These are phyloP conservation scores for Candida incommunis DNA, from an alignment of 805 yeast genomes.

Conservation along the genomic window DNA sequence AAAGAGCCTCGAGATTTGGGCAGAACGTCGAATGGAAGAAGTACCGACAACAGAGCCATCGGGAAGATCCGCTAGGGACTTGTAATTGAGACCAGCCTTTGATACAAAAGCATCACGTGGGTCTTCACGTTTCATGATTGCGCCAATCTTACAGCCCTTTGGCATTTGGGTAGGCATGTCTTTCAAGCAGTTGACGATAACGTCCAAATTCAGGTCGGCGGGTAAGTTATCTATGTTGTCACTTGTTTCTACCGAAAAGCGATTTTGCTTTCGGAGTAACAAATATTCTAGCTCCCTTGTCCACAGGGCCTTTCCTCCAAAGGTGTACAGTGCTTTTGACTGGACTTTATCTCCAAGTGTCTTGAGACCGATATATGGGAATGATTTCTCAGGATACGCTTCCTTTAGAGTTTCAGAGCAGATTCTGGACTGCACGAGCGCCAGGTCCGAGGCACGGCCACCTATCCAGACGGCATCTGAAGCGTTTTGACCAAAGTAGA, in stretches of 20 bases:
- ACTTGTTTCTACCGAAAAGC: background rate
- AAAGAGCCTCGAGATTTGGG: constrained; percentile 67
- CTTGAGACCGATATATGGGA: constrained; percentile 64
- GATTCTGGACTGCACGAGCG: constrained; percentile 71
- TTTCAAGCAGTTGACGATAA: constrained; percentile 87
- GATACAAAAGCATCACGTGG: constrained; percentile 87
- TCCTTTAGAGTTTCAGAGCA: constrained; percentile 47
- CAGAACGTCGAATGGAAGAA: constrained; percentile 84
- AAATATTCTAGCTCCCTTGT: constrained; percentile 85
- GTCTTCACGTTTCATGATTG: constrained; percentile 75
- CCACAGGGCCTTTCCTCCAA: constrained; percentile 96
- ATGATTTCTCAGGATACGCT: constrained; percentile 48
- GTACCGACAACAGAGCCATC: constrained; percentile 84
- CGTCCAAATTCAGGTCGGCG: constrained; percentile 60
- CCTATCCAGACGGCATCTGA: constrained; percentile 37
- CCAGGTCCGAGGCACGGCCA: constrained; percentile 78
- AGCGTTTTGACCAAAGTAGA: background rate
- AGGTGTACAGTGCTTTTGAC: constrained; percentile 74
- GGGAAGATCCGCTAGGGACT: constrained; percentile 60
- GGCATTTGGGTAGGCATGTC: constrained; percentile 86
- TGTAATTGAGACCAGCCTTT: constrained; percentile 50
- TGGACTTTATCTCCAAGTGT: constrained; percentile 88
- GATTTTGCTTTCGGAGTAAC: constrained; percentile 25
- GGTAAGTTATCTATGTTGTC: constrained; percentile 26
- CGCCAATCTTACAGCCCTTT: constrained; percentile 78